Base-by-base conservation (phyloP, 495 filamentous ascomycete species). In the Entonaema liquescens region DNA sequence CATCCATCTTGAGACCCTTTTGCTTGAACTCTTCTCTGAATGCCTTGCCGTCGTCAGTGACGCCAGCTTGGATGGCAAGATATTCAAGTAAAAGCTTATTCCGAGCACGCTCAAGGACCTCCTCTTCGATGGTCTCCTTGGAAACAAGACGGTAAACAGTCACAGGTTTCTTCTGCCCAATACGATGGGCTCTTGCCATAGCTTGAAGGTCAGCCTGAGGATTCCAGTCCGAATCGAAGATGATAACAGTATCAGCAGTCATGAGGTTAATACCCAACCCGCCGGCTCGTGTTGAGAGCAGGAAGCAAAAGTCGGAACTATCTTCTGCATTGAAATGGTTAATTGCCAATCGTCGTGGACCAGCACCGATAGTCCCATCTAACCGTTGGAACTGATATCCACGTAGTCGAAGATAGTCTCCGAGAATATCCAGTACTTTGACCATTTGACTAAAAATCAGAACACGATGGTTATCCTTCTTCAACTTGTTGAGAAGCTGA, bases 381-480 rank as follows among this genome's bases (percentile, higher is more conserved):
- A 99, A 88, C 9, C 95, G 87, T 78, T 99, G 95, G 75, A 93
- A 97, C 53, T 93, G 88, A 78, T 98, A 94, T 13, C 93, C 92
- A 35, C 95, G 93, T 35, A 92, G 86, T 56, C 92, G 89, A 67
- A 98, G 86, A 78, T 99, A 99, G 69, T 98, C 94, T 44, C 92
- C 91, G 0, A 99, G 84, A 60, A 99, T 93, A 72, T 99, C 94
- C 4, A 99, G 88, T 89, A 99, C 98, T 78, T 93, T 95, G 35
- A 99, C 95, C 96, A 99, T 98, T 78, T 98, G 96, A 70, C 95
- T 97, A 82, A 99, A 99, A 53, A 99, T 98, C 71, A 99, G 77
- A 31, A 99, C 96, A 15, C 95, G 92, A 77, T 99, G 95, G 56
- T 91, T 91, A 71, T 99, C 95, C 61, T 88, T 88, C 78, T 90